Base-by-base conservation (phyloP, 2,329 filamentous ascomycete species). In the Cytospora leucostoma region DNA sequence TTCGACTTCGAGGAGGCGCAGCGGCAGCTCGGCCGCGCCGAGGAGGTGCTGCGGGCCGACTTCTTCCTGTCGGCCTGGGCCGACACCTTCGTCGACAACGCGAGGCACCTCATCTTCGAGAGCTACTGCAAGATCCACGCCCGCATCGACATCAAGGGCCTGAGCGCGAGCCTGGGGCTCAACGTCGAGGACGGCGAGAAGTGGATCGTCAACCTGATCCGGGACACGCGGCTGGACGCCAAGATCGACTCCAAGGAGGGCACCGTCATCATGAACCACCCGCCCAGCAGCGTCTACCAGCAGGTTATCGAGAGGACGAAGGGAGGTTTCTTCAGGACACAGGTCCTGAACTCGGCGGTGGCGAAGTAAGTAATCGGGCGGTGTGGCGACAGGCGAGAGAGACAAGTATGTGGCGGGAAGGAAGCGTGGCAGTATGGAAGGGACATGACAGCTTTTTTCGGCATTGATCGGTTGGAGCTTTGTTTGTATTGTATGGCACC, bases 111-210 rank as follows among this genome's bases (percentile, higher is more conserved):
- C 66, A 98, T 99, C 77, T 98, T 94, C 61, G 95, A 99, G 83
- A 93, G 88, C 77, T 99, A 99, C 85, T 99, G 95, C 91, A 98
- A 98, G 87, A 99, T 99, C 76, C 96, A 98, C 79, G 93, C 96
- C 75, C 87, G 94, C 71, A 99, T 99, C 76, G 94, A 98, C 77
- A 98, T 99, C 77, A 93, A 93, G 85, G 95, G 98, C 72, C 86
- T 99, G 65, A 97, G 93, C 68, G 90, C 88, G 68, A 91, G 95
- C 76, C 88, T 99, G 65, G 95, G 94, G 69, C 84, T 99, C 68
- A 92, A 90, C 75, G 89, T 93, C 72, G 92, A 96, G 74, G 95
- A 98, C 74, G 95, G 95, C 72, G 95, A 99, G 87, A 99, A 99
- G 84, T 99, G 95, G 95, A 99, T 99, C 74, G 95, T 99, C 72